Evolutionary conservation across 2,329 filamentous ascomycete genomes (phyloP).

Genomic region (Didymellaceae sp.): DNA sequence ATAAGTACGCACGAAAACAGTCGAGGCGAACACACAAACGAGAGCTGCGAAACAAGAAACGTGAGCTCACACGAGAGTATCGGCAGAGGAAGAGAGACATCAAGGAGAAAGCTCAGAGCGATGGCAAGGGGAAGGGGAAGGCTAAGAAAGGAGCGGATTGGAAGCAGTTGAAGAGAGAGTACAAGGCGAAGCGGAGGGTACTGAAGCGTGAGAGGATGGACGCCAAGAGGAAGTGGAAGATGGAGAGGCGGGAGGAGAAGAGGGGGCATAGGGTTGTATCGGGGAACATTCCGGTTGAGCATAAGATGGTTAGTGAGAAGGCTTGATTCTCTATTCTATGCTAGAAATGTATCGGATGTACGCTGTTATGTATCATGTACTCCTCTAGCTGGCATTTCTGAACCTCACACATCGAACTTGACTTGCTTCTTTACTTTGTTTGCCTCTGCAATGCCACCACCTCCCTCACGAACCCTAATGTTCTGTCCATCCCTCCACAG

Average conservation of each 20-base stretch:
- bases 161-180: conserved; percentile 33
- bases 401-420: not conserved
- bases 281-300: conserved; percentile 11
- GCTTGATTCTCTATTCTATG: not conserved
- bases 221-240: conserved; percentile 27
- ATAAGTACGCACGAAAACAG: conserved; percentile 24
- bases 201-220: conserved; percentile 23
- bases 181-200: conserved; percentile 29
- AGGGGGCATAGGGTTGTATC: not conserved
- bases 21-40: conserved; percentile 23
- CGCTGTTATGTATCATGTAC: too few relatives aligned
- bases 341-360: too few relatives aligned
- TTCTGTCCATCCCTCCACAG: not conserved
- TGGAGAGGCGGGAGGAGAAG: conserved; percentile 18
- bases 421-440: not conserved
- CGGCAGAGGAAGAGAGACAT: conserved; percentile 28
- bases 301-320: conserved; percentile 4
- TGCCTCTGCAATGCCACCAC: not conserved
- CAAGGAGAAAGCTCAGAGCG: conserved; percentile 17
- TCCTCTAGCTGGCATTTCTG: too few relatives aligned
- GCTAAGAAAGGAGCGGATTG: conserved; percentile 31
- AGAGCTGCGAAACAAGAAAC: conserved; percentile 16
- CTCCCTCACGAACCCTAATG: not conserved
- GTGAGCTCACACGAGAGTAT: conserved; percentile 27
- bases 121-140: conserved; percentile 28